Base-by-base conservation (phyloP, 306 rosid genomes). In the Fragaria iinumae region DNA sequence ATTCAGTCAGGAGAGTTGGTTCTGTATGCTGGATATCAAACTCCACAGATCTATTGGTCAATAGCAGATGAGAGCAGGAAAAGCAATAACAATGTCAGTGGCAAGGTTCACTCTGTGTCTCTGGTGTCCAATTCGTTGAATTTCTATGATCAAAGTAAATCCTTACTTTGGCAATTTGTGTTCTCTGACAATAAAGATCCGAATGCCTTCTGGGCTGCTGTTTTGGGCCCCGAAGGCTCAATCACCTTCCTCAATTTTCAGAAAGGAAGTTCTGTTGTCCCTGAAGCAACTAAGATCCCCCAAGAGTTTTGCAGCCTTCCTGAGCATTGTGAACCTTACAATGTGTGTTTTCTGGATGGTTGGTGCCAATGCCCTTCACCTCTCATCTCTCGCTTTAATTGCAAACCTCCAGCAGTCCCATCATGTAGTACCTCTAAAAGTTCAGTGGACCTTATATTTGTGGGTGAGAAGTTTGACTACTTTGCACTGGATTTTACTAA, bases 21-120 rank as follows among this genome's bases (percentile, higher is more conserved):
- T 60, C 80, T 89, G 43, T 87, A 74, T 8, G 84, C 91, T 5
- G 88, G 82, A 52, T 85, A 57, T 49, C 78, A 52, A 47, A 78
- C 73, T 52, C 88, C 89, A 21, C 91, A 87, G 79, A 63, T 82
- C 69, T 89, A 89, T 76, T 89, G 91, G 93, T 84, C 93, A 72
- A 39, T 79, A 34, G 27, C 76, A 52, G 76, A 67, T 38, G 88
- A 87, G 5, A 53, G 43, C 77, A 75, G 89, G 55, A 85, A 67
- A 74, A 80, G 69, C 49, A 56, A 75, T 71, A 74, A 74, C 18
- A 82, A 72, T 55, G 77, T 41, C 69, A 72, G 53, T 34, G 85
- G 81, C 7, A 70, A 72, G 59, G 78, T 78, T 11, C 69, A 77
- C 71, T 83, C 81, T 36, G 76, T 83, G 6, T 71, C 80, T 56